Conservation (phyloP, 148 eudicot genomes). For the Pharnaceum exiguum region DNA sequence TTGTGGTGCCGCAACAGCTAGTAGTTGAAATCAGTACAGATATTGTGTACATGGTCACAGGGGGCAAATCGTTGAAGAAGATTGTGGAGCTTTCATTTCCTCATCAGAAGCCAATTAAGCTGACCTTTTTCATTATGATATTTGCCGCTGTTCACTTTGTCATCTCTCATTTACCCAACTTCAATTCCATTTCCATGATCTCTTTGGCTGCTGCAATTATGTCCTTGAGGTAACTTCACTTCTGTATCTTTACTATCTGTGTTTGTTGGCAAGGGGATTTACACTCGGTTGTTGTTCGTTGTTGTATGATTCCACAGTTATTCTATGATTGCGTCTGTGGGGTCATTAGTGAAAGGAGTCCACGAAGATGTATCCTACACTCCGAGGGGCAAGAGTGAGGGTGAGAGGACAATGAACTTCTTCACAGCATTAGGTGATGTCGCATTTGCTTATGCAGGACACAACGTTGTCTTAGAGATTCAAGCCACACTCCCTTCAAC, state of each 20-base stretch:
- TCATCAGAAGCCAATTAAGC: constrained; percentile 4
- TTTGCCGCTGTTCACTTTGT: constrained; percentile 30
- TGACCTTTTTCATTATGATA: constrained; percentile 35
- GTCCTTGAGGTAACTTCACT: constrained; percentile 28
- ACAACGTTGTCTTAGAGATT: constrained; percentile 42
- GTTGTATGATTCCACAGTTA: constrained; percentile 31
- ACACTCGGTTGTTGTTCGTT: no score
- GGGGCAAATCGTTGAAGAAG: constrained; percentile 43
- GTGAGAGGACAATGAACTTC: constrained; percentile 18
- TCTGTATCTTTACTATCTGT: background rate
- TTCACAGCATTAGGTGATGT: constrained; percentile 39
- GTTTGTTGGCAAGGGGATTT: no score
- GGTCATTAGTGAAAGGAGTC: constrained; percentile 23
- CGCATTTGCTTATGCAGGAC: constrained; percentile 42
- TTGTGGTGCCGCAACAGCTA: constrained; percentile 39
- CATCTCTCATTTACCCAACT: constrained; percentile 34
- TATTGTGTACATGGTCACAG: constrained; percentile 49
- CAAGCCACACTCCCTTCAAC: constrained; percentile 40
- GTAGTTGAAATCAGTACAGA: constrained; percentile 31
- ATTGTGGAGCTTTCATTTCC: constrained; percentile 23
- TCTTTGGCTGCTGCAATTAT: constrained; percentile 36
- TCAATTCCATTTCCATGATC: constrained; percentile 31
- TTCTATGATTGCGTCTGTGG: constrained; percentile 36
- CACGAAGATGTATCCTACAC: constrained; percentile 20
- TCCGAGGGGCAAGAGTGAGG: constrained; percentile 14